Conservation (phyloP, 768 basidiomycete species). For the Serendipita sp. region DNA sequence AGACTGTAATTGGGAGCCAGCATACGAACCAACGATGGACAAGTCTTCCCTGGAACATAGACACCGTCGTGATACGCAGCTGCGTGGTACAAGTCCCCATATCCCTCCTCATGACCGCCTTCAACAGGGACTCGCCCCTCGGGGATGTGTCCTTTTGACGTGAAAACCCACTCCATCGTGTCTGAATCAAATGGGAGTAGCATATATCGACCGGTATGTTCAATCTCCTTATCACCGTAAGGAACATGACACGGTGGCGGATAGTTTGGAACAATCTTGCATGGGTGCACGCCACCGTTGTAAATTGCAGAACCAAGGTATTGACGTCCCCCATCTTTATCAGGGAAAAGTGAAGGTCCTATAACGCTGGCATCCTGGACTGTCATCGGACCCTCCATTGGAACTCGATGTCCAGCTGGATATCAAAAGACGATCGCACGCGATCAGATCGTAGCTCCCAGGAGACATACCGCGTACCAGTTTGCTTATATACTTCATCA, state of each 20-base stretch:
- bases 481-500: no score
- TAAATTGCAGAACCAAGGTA: slow-evolving; percentile 65
- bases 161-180: slow-evolving; percentile 61
- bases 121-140: slow-evolving; percentile 42
- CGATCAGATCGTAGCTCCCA: no score
- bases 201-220: slow-evolving; percentile 54
- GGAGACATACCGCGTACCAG: no score
- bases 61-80: slow-evolving; percentile 35
- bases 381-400: slow-evolving; percentile 28
- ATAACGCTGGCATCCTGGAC: slow-evolving; percentile 31
- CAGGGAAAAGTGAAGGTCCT: slow-evolving; percentile 37
- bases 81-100: slow-evolving; percentile 53
- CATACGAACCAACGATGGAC: slow-evolving; percentile 40
- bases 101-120: slow-evolving; percentile 62
- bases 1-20: no score
- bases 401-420: slow-evolving; percentile 52
- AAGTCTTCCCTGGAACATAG: slow-evolving; percentile 59
- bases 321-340: slow-evolving; percentile 41
- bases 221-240: slow-evolving; percentile 44
- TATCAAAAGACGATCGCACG: slow-evolving; percentile 21
- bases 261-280: slow-evolving; percentile 61
- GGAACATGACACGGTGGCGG: slow-evolving; percentile 37
- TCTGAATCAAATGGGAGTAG: slow-evolving; percentile 50
- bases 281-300: slow-evolving; percentile 54
- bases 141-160: slow-evolving; percentile 46